Evolutionary conservation across 208 protist species (phyloP).

Genomic region (Balamuthia mandrillaris): DNA sequence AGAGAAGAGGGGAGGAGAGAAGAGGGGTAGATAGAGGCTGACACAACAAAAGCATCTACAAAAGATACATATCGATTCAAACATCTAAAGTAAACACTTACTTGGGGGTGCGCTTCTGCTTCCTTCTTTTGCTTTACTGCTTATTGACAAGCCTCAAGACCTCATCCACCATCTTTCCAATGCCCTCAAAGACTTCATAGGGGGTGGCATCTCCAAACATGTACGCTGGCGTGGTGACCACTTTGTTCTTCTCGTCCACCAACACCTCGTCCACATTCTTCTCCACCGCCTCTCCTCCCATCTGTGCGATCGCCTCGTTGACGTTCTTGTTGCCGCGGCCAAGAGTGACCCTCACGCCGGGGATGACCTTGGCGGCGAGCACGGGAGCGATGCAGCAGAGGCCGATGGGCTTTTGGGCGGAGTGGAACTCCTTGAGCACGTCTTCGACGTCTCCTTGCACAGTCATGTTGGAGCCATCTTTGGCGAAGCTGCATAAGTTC

Average conservation of each 20-base stretch:
- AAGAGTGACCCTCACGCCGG: neutral
- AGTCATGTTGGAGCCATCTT: neutral
- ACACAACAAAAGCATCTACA: no score
- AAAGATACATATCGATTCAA: no score
- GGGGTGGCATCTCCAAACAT: neutral
- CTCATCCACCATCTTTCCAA: neutral
- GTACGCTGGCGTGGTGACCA: neutral
- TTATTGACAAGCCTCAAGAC: neutral
- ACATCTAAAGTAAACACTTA: no score
- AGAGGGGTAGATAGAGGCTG: no score
- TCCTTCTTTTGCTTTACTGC: no score
- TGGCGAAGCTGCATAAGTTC: neutral
- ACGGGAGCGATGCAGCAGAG: slow-evolving; percentile 16
- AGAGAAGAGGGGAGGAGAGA: no score
- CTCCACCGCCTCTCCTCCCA: neutral
- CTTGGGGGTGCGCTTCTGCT: no score
- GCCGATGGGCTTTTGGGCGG: slow-evolving; percentile 15
- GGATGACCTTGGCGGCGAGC: neutral
- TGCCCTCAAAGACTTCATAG: neutral
- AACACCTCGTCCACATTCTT: neutral
- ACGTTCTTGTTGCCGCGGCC: neutral
- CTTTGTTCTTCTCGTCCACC: neutral
- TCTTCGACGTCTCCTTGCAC: neutral
- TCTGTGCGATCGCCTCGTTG: neutral
- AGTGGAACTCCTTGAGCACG: neutral